Percentiles rank a stretch among this genome's conserved stretches.
These are phyloP conservation scores for Boletus rubroflammeus DNA, from an alignment of 768 basidiomycete genomes.

Conservation along the genomic window DNA sequence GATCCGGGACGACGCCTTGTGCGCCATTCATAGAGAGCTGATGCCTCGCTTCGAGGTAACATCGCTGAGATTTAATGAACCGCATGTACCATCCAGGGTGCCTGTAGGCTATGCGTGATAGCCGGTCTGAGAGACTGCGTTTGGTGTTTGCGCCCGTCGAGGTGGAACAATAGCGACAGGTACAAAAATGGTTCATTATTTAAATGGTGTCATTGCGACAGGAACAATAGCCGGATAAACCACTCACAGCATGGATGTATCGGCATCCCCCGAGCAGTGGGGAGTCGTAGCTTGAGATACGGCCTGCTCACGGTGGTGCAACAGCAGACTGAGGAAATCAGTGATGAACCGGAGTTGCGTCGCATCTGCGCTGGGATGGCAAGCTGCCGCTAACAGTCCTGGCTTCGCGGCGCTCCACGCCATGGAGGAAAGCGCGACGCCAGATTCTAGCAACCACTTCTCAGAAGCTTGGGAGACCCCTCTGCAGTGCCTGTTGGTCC, in stretches of 20 bases:
- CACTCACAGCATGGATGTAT: constrained; percentile 23
- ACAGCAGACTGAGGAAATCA: constrained; percentile 46
- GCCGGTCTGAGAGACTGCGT: constrained; percentile 38
- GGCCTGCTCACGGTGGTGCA: constrained; percentile 35
- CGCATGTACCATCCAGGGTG: constrained; percentile 41
- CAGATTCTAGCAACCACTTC: constrained; percentile 24
- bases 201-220: not conserved
- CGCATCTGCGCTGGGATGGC: constrained; percentile 55
- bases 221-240: not conserved
- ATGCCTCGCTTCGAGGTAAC: constrained; percentile 33
- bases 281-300: not conserved
- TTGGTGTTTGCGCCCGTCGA: not conserved
- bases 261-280: constrained; percentile 7
- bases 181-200: constrained; percentile 3
- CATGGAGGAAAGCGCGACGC: constrained; percentile 19
- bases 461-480: constrained; percentile 28
- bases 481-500: constrained; percentile 28
- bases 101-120: constrained; percentile 34
- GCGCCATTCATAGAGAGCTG: constrained; percentile 26
- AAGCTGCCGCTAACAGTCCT: constrained; percentile 55
- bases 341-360: constrained; percentile 51
- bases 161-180: not conserved
- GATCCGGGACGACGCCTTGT: constrained; percentile 30
- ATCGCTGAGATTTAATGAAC: constrained; percentile 37
- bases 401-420: constrained; percentile 33